These are phyloP conservation scores for Phalaenopsis hybrid DNA, from an alignment of 116 monocot genomes.

Conservation along the genomic window DNA sequence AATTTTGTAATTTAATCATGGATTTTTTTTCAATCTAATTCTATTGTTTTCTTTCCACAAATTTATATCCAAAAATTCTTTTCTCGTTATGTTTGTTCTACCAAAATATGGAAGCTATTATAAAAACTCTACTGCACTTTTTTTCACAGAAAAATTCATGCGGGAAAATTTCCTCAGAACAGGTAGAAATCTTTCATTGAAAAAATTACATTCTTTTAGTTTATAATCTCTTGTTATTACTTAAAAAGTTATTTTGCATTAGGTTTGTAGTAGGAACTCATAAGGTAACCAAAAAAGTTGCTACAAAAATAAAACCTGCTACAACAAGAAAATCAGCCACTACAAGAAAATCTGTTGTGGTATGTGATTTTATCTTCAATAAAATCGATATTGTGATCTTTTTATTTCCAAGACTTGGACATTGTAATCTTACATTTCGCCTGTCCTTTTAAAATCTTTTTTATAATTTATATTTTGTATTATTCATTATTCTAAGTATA, in stretches of 20 bases:
- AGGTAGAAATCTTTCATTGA: background rate
- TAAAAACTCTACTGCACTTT: background rate
- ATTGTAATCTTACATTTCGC: background rate
- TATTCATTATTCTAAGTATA: background rate
- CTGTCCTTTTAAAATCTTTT: background rate
- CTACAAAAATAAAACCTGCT: background rate
- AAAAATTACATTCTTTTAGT: background rate
- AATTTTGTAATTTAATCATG: constrained; percentile 1
- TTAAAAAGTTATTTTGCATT: background rate
- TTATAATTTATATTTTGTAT: background rate
- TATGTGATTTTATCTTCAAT: background rate
- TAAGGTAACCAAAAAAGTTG: background rate
- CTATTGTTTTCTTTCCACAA: background rate
- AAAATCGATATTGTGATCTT: background rate
- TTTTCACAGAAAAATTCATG: background rate
- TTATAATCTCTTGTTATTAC: background rate
- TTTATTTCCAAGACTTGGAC: background rate
- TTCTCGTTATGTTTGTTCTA: background rate
- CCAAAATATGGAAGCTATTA: background rate
- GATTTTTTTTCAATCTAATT: background rate
- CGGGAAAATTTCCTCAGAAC: background rate
- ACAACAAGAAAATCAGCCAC: no score
- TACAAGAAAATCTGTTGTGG: background rate
- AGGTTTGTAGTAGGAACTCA: background rate
- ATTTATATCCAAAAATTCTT: background rate